phyloP scores from a whole-genome alignment of 2,329 filamentous ascomycete genomes.

The Botrytis galanthina region DNA sequence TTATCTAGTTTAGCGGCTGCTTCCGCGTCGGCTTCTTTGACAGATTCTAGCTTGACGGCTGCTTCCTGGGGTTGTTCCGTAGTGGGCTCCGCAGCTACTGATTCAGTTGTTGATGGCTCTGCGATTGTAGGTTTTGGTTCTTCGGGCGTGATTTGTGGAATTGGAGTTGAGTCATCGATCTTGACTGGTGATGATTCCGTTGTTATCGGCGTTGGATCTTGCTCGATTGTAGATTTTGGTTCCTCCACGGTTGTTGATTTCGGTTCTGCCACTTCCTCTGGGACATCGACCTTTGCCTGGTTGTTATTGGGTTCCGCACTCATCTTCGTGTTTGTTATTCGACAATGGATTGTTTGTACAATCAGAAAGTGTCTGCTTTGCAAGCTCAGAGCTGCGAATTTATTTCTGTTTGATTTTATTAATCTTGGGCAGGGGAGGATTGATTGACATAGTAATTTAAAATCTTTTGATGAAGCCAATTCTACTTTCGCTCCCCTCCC shows the following conservation, averaged over 20 bases:
- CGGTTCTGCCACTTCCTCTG: not conserved
- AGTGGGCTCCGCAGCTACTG: not conserved
- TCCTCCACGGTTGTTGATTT: not conserved
- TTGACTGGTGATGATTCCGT: not conserved
- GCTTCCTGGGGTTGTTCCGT: not conserved
- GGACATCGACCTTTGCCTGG: not conserved
- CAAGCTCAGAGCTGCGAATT: not conserved
- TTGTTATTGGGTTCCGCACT: conserved; percentile 3
- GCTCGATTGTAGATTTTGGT: not conserved
- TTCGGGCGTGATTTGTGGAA: not conserved
- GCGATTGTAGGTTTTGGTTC: not conserved
- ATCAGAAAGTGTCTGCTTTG: not conserved
- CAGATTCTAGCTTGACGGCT: conserved; percentile 7
- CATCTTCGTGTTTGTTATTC: not conserved
- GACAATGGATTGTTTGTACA: not conserved
- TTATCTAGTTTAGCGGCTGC: conserved; percentile 11
- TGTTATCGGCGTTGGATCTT: not conserved
- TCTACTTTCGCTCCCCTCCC: not conserved
- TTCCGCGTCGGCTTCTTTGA: conserved; percentile 10
- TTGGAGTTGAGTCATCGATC: not conserved
- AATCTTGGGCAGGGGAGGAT: not conserved
- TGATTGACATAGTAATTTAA: not conserved
- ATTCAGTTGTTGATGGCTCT: not conserved
- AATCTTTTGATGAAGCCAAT: not conserved
- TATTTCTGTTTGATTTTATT: not conserved